These are phyloP conservation scores for Fusarium newnesense DNA, from an alignment of 2,329 filamentous ascomycete species.

Conservation along the genomic window DNA sequence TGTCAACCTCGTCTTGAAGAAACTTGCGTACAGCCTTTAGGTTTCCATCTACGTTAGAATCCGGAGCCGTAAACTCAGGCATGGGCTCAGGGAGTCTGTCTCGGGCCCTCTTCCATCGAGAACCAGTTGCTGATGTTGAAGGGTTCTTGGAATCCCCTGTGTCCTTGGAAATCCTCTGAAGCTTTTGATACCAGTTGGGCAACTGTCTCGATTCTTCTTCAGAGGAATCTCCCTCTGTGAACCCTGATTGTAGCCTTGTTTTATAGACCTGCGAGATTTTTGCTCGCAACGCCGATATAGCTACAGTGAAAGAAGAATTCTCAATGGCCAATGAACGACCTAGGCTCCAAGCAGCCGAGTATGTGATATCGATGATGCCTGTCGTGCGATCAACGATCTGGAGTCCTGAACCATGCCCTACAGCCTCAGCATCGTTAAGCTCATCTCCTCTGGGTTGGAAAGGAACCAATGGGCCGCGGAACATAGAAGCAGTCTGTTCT, in stretches of 20 bases:
- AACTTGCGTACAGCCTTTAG: not conserved
- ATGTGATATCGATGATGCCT: not conserved
- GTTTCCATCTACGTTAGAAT: not conserved
- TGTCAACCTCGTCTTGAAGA: not conserved
- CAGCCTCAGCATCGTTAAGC: not conserved
- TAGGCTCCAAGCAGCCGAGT: not conserved
- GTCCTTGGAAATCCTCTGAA: not conserved
- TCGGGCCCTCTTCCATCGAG: not conserved
- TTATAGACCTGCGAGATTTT: not conserved
- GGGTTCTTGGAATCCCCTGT: not conserved
- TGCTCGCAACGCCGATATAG: not conserved
- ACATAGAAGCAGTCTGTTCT: not conserved
- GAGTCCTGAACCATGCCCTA: not conserved
- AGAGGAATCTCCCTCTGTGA: no score
- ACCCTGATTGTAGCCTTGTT: not conserved
- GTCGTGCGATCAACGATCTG: not conserved
- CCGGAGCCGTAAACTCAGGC: not conserved
- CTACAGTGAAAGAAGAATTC: not conserved
- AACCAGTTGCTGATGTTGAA: not conserved
- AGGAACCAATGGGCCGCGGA: not conserved
- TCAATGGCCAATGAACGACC: not conserved
- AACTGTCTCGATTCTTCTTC: not conserved
- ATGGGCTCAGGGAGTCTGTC: not conserved
- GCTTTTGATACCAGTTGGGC: not conserved
- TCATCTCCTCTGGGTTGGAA: not conserved